These are phyloP conservation scores for Delonix regia DNA, from an alignment of 306 rosid genomes.

Conservation along the genomic window DNA sequence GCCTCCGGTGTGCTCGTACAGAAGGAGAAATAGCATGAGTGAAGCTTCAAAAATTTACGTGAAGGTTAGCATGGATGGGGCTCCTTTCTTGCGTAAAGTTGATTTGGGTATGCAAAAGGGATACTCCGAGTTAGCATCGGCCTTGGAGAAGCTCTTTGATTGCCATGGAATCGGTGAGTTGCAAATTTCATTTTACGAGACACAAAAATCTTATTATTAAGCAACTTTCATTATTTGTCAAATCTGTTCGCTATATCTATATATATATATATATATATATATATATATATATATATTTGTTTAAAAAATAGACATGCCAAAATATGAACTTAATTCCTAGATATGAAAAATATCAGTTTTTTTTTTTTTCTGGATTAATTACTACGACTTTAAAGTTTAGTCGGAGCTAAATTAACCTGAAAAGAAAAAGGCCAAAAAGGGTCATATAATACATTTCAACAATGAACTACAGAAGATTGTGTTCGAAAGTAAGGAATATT, in stretches of 20 bases:
- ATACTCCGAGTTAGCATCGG: slow-evolving; percentile 56
- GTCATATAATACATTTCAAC: neutral
- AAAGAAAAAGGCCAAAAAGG: neutral
- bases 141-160: slow-evolving; percentile 70
- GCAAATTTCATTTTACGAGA: neutral
- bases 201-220: too few relatives aligned
- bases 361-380: too few relatives aligned
- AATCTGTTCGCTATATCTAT: too few relatives aligned
- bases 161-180: slow-evolving; percentile 57
- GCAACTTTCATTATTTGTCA: neutral
- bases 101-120: slow-evolving; percentile 60
- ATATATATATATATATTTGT: too few relatives aligned
- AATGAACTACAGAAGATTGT: neutral
- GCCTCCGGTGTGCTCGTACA: slow-evolving; percentile 84
- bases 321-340: neutral
- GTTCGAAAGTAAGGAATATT: too few relatives aligned
- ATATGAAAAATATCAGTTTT: too few relatives aligned
- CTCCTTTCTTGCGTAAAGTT: slow-evolving; percentile 83
- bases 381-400: too few relatives aligned
- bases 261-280: too few relatives aligned
- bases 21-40: slow-evolving; percentile 54
- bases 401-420: too few relatives aligned
- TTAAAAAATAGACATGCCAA: slow-evolving; percentile 4
- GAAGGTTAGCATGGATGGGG: slow-evolving; percentile 89
- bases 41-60: slow-evolving; percentile 60